Evolutionary conservation across 345 rosid genomes (phyloP).

Genomic region (Camelina sativa): DNA sequence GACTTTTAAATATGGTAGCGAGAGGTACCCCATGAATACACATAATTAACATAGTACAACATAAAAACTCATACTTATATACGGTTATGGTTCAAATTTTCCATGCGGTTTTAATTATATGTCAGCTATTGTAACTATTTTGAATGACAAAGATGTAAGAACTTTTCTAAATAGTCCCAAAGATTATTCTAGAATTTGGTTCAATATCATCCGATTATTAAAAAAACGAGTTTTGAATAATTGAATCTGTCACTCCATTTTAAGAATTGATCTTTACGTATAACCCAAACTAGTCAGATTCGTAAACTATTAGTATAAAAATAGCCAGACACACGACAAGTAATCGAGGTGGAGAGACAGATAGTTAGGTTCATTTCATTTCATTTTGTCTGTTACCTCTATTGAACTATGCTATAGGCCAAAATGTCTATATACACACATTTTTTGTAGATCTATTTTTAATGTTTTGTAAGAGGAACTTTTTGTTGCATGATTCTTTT

Average conservation of each 20-base stretch:
- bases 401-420: neutral
- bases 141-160: neutral
- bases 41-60: neutral
- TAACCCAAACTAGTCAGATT: conserved; percentile 6
- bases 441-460: neutral
- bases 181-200: neutral
- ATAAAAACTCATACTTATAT: neutral
- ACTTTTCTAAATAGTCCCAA: neutral
- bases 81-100: neutral
- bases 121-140: neutral
- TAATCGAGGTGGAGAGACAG: conserved; percentile 11
- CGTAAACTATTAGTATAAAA: neutral
- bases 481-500: neutral
- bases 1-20: neutral
- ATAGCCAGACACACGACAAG: neutral
- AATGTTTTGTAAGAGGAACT: neutral
- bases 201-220: too few relatives aligned
- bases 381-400: conserved; percentile 1
- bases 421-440: neutral
- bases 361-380: conserved; percentile 28
- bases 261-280: conserved; percentile 20
- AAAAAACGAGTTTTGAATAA: neutral
- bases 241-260: neutral
- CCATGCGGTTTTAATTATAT: neutral
- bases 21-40: neutral